Evolutionary conservation across 2,329 filamentous ascomycete genomes (phyloP).

Genomic region (Tolypocladium tundrense): DNA sequence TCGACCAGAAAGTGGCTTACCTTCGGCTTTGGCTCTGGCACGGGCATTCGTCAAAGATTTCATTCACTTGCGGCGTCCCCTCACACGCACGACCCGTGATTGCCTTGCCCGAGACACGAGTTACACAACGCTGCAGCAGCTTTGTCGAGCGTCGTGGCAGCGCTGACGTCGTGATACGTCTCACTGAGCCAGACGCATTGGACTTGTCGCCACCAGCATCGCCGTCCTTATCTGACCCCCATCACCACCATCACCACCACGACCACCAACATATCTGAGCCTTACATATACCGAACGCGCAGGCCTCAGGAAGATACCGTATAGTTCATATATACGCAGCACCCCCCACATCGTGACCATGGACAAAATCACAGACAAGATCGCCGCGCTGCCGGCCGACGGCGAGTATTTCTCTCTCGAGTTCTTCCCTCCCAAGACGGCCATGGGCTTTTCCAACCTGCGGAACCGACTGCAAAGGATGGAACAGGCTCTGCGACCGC

Average conservation of each 20-base stretch:
- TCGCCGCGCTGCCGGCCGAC: conserved; percentile 75
- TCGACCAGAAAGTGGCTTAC: conserved; percentile 2
- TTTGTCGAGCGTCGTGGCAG: background rate
- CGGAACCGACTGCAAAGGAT: conserved; percentile 90
- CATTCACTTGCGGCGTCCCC: background rate
- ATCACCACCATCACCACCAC: background rate
- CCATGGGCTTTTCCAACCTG: conserved; percentile 90
- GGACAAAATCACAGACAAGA: conserved; percentile 92
- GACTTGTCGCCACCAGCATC: background rate
- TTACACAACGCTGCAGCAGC: background rate
- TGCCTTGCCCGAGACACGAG: background rate
- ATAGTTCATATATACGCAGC: background rate
- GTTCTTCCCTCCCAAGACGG: conserved; percentile 97
- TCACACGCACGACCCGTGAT: background rate
- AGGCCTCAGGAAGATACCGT: background rate
- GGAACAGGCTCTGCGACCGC: conserved; percentile 78
- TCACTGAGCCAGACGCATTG: background rate
- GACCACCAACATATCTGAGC: background rate
- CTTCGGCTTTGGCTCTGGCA: conserved; percentile 5
- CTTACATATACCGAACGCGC: background rate
- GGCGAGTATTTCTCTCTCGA: conserved; percentile 90
- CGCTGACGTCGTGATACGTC: background rate
- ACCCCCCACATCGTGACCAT: conserved; percentile 27
- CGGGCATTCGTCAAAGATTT: background rate
- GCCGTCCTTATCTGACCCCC: background rate